Evolutionary conservation across 805 yeast species (phyloP).

Genomic region (Kuraishia floccosa): DNA sequence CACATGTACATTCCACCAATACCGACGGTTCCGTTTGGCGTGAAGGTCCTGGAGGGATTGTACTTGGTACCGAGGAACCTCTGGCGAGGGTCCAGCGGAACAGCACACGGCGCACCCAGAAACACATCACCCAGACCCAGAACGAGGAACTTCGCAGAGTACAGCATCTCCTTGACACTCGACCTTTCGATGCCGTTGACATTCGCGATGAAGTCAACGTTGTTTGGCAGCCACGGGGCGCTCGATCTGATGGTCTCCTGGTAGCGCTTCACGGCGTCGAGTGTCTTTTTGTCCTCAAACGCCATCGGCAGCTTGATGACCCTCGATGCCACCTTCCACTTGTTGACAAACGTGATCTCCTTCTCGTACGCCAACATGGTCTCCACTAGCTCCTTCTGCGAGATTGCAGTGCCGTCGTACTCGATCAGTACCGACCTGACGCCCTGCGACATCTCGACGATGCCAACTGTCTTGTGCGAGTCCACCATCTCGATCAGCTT

Average conservation of each 20-base stretch:
- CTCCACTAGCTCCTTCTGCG: slow-evolving; percentile 52
- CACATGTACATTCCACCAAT: slow-evolving; percentile 99
- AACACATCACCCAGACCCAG: slow-evolving; percentile 95
- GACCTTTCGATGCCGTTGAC: slow-evolving; percentile 69
- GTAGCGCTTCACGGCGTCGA: slow-evolving; percentile 85
- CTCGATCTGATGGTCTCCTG: slow-evolving; percentile 85
- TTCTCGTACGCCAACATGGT: slow-evolving; percentile 65
- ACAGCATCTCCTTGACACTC: slow-evolving; percentile 74
- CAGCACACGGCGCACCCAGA: slow-evolving; percentile 97
- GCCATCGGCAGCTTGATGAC: slow-evolving; percentile 88
- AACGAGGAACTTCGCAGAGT: slow-evolving; percentile 83
- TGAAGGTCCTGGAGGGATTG: slow-evolving; percentile 91
- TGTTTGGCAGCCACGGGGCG: slow-evolving; percentile 98
- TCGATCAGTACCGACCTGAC: slow-evolving; percentile 91
- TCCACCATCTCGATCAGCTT: slow-evolving; percentile 66
- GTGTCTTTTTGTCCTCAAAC: slow-evolving; percentile 83
- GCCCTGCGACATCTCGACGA: slow-evolving; percentile 94
- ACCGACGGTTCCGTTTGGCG: slow-evolving; percentile 96
- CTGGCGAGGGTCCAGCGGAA: slow-evolving; percentile 95
- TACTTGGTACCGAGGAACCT: slow-evolving; percentile 87
- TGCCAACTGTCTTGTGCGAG: slow-evolving; percentile 58
- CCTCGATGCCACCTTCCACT: slow-evolving; percentile 83
- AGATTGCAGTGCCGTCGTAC: slow-evolving; percentile 50
- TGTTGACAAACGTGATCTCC: slow-evolving; percentile 59
- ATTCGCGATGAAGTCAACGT: slow-evolving; percentile 87